A percentile compares a stretch with the other conserved stretches of the same genome.
Conservation (phyloP, 441 rosid species). For the Hura crepitans region DNA sequence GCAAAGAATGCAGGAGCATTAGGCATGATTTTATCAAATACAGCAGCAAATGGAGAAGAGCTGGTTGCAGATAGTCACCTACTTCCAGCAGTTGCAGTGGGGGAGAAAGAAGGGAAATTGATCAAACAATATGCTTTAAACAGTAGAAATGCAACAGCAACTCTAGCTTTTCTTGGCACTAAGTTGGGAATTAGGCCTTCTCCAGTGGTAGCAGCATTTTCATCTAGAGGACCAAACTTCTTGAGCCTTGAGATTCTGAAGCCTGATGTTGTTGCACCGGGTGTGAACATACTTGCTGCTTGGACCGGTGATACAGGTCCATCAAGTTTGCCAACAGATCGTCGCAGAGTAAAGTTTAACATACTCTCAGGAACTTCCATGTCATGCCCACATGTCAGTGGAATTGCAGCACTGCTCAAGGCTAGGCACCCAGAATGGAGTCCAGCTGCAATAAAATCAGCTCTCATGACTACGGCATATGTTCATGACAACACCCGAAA, state of each 20-base stretch:
- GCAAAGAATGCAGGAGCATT: constrained; percentile 79
- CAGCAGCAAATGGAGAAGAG: constrained; percentile 71
- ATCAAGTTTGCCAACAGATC: constrained; percentile 67
- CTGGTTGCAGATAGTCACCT: constrained; percentile 87
- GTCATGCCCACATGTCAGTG: constrained; percentile 96
- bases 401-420: constrained; percentile 77
- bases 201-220: constrained; percentile 89
- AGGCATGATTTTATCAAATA: constrained; percentile 84
- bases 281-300: constrained; percentile 91
- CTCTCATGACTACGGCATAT: constrained; percentile 89
- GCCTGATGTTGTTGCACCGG: constrained; percentile 84
- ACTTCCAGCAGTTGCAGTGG: constrained; percentile 70
- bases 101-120: constrained; percentile 64
- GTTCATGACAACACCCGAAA: constrained; percentile 62
- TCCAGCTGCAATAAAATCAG: constrained; percentile 79
- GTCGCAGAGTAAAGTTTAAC: constrained; percentile 64
- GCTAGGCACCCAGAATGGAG: constrained; percentile 94
- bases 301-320: constrained; percentile 71
- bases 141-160: constrained; percentile 48
- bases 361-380: constrained; percentile 88
- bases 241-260: constrained; percentile 71
- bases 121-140: constrained; percentile 55
- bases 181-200: constrained; percentile 69
- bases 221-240: constrained; percentile 83
- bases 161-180: constrained; percentile 59